phyloP scores from a whole-genome alignment of 2,329 filamentous ascomycete species.

The Apiospora saccharicola region DNA sequence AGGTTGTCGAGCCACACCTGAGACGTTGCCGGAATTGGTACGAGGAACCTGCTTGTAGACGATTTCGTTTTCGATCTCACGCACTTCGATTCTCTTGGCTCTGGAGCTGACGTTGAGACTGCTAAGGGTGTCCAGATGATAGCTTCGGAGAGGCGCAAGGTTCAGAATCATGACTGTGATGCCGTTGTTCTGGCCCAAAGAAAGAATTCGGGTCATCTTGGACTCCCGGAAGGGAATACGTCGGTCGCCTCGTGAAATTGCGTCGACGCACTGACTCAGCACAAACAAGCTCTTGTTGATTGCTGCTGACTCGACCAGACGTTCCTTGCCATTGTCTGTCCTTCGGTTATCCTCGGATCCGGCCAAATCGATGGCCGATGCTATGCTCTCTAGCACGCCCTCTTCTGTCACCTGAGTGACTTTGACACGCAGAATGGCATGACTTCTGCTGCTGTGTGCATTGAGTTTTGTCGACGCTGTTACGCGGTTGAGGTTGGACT shows the following conservation, averaged over 20 bases:
- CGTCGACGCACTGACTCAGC: constrained; percentile 92
- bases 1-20: constrained; percentile 70
- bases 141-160: constrained; percentile 87
- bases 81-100: constrained; percentile 94
- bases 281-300: constrained; percentile 99
- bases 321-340: constrained; percentile 92
- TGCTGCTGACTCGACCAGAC: constrained; percentile 91
- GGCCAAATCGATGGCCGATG: constrained; percentile 92
- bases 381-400: constrained; percentile 77
- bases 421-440: constrained; percentile 91
- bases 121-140: constrained; percentile 91
- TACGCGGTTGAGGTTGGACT: constrained; percentile 88
- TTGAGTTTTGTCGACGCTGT: constrained; percentile 93
- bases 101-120: constrained; percentile 94
- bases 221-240: constrained; percentile 93
- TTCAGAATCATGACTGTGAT: constrained; percentile 97
- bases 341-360: constrained; percentile 95
- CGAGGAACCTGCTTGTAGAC: constrained; percentile 80
- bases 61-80: constrained; percentile 94
- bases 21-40: constrained; percentile 47
- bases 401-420: constrained; percentile 78
- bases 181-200: constrained; percentile 91
- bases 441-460: constrained; percentile 86
- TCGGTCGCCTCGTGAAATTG: constrained; percentile 77
- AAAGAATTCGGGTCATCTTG: constrained; percentile 96